Evolutionary conservation across 1,139 yeast genomes (phyloP).

Genomic region (Kodamaea sp.): DNA sequence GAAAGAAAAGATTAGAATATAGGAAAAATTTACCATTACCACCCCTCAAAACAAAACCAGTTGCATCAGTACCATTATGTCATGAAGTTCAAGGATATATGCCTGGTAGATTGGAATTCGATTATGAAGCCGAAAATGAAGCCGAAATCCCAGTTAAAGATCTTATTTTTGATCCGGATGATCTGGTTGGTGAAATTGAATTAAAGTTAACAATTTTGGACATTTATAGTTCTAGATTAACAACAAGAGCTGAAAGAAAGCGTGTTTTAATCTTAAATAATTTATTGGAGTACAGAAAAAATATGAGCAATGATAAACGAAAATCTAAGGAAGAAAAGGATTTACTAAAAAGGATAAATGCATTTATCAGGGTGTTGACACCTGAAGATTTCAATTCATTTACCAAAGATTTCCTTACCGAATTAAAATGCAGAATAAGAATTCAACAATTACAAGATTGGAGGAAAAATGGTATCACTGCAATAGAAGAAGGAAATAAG

Average conservation of each 20-base stretch:
- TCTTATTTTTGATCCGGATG: constrained; percentile 93
- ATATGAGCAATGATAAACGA: constrained; percentile 70
- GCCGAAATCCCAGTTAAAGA: constrained; percentile 94
- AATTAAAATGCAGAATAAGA: constrained; percentile 72
- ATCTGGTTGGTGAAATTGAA: constrained; percentile 81
- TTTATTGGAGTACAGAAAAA: constrained; percentile 79
- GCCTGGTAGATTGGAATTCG: constrained; percentile 98
- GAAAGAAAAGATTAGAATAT: constrained; percentile 66
- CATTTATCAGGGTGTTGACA: constrained; percentile 77
- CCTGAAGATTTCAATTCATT: constrained; percentile 77
- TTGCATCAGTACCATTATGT: constrained; percentile 91
- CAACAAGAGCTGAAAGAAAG: constrained; percentile 90
- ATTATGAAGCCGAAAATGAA: constrained; percentile 92
- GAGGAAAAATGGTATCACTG: constrained; percentile 84
- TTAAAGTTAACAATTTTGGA: constrained; percentile 82
- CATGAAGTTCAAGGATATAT: constrained; percentile 96
- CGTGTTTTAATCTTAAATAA: constrained; percentile 73
- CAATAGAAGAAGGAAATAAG: constrained; percentile 76
- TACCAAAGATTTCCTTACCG: constrained; percentile 67
- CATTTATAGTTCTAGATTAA: constrained; percentile 83
- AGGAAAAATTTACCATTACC: constrained; percentile 66
- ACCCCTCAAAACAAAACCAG: constrained; percentile 78
- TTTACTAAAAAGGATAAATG: constrained; percentile 65
- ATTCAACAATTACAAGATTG: constrained; percentile 91
- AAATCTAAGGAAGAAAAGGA: constrained; percentile 90